phyloP scores from a whole-genome alignment of 1,139 yeast species.

The Wickerhamomyces sp. region DNA sequence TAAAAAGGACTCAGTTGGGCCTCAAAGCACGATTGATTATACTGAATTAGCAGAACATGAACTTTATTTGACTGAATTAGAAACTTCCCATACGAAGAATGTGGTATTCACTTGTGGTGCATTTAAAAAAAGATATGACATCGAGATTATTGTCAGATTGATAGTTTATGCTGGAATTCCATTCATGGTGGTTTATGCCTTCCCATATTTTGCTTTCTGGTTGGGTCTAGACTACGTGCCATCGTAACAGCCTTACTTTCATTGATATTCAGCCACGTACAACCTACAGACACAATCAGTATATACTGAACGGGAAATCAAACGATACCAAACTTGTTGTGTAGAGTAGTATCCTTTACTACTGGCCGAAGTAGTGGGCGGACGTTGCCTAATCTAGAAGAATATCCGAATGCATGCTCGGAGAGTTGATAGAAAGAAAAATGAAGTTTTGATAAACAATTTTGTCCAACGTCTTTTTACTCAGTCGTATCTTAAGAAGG shows the following conservation, averaged over 20 bases:
- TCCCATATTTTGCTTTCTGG: slow-evolving; percentile 25
- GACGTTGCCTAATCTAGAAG: no score
- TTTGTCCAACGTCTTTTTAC: no score
- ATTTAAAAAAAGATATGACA: slow-evolving; percentile 47
- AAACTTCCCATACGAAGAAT: slow-evolving; percentile 17
- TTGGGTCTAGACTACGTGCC: slow-evolving; percentile 16
- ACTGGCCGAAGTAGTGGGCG: no score
- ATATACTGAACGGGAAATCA: no score
- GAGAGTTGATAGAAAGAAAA: no score
- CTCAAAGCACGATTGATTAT: slow-evolving; percentile 18
- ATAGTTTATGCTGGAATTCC: slow-evolving; percentile 75
- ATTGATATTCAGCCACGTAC: no score
- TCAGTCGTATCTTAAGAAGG: no score
- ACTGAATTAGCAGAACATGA: slow-evolving; percentile 20
- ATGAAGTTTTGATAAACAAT: no score
- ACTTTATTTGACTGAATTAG: slow-evolving; percentile 17
- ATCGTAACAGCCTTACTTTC: background rate
- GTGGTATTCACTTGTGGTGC: slow-evolving; percentile 22
- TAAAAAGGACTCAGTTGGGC: slow-evolving; percentile 19
- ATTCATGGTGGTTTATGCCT: slow-evolving; percentile 41
- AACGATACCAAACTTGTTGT: no score
- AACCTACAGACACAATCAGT: no score
- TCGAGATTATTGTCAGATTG: slow-evolving; percentile 68
- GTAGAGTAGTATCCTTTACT: no score
- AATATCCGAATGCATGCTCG: no score